A percentile compares a stretch with the other conserved stretches of the same genome.
Conservation (phyloP, 2,329 filamentous ascomycete species). For the Curvularia lunata region DNA sequence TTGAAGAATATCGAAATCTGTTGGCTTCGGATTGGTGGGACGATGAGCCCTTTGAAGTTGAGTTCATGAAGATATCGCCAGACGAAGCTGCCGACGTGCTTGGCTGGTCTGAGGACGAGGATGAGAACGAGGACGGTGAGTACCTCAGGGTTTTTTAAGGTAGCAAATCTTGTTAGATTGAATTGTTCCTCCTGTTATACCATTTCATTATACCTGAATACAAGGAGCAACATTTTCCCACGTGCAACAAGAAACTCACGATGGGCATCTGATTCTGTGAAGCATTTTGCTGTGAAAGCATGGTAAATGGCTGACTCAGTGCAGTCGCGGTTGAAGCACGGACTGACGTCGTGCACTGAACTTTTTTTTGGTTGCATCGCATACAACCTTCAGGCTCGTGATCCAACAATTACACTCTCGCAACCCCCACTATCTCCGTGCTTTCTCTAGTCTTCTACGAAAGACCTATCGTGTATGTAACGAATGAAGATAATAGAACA, state of each 20-base stretch:
- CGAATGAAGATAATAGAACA: conserved; percentile 33
- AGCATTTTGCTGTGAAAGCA: background rate
- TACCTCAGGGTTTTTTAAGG: too few relatives aligned
- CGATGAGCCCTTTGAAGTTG: too few relatives aligned
- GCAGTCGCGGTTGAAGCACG: conserved; percentile 6
- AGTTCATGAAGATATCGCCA: too few relatives aligned
- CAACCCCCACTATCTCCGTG: conserved; percentile 10
- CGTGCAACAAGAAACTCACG: background rate
- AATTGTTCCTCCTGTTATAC: background rate
- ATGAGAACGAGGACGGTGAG: too few relatives aligned
- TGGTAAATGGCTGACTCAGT: conserved; percentile 7
- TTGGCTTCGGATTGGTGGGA: too few relatives aligned
- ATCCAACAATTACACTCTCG: background rate
- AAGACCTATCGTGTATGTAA: conserved; percentile 30
- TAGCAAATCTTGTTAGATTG: background rate
- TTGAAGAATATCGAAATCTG: too few relatives aligned
- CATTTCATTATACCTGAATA: background rate
- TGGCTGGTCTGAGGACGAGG: too few relatives aligned
- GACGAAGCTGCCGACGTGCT: too few relatives aligned
- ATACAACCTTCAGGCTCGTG: background rate
- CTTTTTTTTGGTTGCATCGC: conserved; percentile 13
- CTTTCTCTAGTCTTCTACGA: conserved; percentile 17
- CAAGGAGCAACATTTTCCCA: background rate
- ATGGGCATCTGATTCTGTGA: background rate
- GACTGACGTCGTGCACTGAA: conserved; percentile 16